Conservation (phyloP, 2,329 filamentous ascomycete genomes). For the Leptosphaerulina australis region DNA sequence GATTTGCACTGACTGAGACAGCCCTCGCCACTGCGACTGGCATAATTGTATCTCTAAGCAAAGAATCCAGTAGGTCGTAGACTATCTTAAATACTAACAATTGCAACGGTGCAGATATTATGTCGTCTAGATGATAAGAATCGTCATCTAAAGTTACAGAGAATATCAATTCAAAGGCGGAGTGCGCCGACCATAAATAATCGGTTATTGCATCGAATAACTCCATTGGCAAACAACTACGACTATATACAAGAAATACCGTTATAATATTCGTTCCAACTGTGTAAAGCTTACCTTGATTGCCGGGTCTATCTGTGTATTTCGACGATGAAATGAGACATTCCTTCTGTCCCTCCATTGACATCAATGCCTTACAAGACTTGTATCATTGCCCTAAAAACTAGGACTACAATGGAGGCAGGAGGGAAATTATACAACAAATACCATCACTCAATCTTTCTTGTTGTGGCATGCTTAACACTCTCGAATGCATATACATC, state of each 20-base stretch:
- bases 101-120: no score
- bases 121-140: not conserved
- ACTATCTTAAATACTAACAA: not conserved
- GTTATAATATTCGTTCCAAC: not conserved
- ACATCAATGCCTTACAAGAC: no score
- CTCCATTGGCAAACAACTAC: not conserved
- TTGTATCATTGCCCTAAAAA: no score
- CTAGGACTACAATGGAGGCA: no score
- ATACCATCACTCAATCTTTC: no score
- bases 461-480: no score
- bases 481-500: no score
- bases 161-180: not conserved
- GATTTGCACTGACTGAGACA: slow-evolving; percentile 8
- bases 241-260: not conserved
- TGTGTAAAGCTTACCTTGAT: not conserved
- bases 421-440: no score
- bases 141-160: not conserved
- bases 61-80: not conserved
- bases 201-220: not conserved
- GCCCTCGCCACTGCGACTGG: slow-evolving; percentile 2
- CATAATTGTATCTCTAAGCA: not conserved
- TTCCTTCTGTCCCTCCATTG: no score
- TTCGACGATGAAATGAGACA: not conserved
- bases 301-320: not conserved
- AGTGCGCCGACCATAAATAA: not conserved